phyloP scores from a whole-genome alignment of 2,329 filamentous ascomycete genomes.

The Hansfordia pulvinata region DNA sequence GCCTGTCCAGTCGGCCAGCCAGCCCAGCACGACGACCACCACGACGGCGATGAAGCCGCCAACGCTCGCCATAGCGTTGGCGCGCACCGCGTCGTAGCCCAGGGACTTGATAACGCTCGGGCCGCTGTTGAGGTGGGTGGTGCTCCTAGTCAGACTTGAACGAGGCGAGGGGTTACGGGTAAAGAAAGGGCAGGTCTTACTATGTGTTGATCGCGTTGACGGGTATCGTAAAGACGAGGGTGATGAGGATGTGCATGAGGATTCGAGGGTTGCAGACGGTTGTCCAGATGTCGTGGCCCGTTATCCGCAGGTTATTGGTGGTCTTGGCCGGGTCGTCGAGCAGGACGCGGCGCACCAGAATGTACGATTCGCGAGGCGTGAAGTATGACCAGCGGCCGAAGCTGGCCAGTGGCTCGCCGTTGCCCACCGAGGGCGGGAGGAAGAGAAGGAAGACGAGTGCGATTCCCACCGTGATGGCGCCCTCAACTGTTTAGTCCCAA shows the following conservation, averaged over 20 bases:
- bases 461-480: slow-evolving; percentile 14
- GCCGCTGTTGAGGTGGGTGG: slow-evolving; percentile 3
- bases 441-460: slow-evolving; percentile 23
- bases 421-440: slow-evolving; percentile 21
- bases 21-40: slow-evolving; percentile 4
- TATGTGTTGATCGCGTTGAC: slow-evolving; percentile 13
- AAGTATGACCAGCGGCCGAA: slow-evolving; percentile 25
- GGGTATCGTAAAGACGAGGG: slow-evolving; percentile 8
- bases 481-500: slow-evolving; percentile 10
- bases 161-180: too few relatives aligned
- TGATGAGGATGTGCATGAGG: slow-evolving; percentile 14
- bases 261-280: slow-evolving; percentile 16
- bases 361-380: slow-evolving; percentile 24
- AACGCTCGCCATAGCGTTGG: slow-evolving; percentile 14
- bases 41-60: slow-evolving; percentile 8
- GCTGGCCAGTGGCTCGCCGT: slow-evolving; percentile 19
- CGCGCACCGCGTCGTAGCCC: slow-evolving; percentile 11
- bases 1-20: slow-evolving; percentile 14
- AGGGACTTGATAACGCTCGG: slow-evolving; percentile 15
- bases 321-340: slow-evolving; percentile 27
- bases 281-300: slow-evolving; percentile 17
- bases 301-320: slow-evolving; percentile 20
- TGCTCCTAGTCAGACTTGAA: slow-evolving; percentile 2
- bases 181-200: too few relatives aligned
- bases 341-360: slow-evolving; percentile 24